Evolutionary conservation across 192 early-diverging fungal species (phyloP).

Genomic region (Rhizoclosmatium globosum): DNA sequence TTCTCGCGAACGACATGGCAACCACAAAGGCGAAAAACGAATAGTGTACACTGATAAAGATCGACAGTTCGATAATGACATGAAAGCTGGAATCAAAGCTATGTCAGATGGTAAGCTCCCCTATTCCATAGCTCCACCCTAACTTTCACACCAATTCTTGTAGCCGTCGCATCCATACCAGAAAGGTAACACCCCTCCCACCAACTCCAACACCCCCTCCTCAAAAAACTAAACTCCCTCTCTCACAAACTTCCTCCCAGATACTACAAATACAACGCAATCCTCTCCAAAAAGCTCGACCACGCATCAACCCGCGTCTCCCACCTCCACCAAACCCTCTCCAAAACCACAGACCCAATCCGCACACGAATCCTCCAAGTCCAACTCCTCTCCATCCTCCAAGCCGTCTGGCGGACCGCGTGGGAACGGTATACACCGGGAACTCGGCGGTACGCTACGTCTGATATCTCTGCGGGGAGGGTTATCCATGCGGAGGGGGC

Average conservation of each 20-base stretch:
- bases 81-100: conserved; percentile 26
- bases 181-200: not conserved
- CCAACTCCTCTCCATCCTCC: conserved; percentile 18
- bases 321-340: not conserved
- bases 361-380: conserved; percentile 15
- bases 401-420: conserved; percentile 28
- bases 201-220: not conserved
- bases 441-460: not conserved
- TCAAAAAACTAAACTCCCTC: not conserved
- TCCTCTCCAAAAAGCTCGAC: conserved; percentile 27
- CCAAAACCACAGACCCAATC: not conserved
- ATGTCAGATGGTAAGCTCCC: conserved; percentile 9
- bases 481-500: conserved; percentile 13
- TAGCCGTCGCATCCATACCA: conserved; percentile 28
- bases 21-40: too few relatives aligned
- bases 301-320: conserved; percentile 5
- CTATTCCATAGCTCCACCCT: not conserved
- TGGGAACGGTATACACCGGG: conserved; percentile 26
- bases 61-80: conserved; percentile 4
- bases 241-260: conserved; percentile 1
- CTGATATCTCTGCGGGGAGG: not conserved
- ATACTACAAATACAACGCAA: conserved; percentile 35
- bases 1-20: too few relatives aligned
- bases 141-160: not conserved
- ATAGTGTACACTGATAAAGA: conserved; percentile 1